Conservation (phyloP, 2,329 filamentous ascomycete species). For the Rhynchosporium agropyri region DNA sequence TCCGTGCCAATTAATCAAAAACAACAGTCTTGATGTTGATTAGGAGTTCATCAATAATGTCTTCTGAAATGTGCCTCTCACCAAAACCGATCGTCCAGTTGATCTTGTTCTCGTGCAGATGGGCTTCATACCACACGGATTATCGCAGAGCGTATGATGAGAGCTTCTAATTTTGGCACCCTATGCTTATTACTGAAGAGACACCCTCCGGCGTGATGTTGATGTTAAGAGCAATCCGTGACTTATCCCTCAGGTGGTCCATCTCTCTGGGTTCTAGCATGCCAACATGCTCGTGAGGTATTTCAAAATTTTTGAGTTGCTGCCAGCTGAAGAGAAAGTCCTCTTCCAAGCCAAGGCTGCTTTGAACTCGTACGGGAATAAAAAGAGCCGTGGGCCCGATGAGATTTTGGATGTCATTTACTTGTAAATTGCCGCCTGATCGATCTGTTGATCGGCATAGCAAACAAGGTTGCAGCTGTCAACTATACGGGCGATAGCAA, state of each 20-base stretch:
- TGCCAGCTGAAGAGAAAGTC: conserved; percentile 5
- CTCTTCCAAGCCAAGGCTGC: conserved; percentile 28
- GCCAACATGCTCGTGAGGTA: conserved; percentile 13
- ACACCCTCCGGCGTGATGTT: conserved; percentile 12
- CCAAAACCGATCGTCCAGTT: conserved; percentile 13
- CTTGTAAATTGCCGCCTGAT: conserved; percentile 45
- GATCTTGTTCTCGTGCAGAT: conserved; percentile 3
- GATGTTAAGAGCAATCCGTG: conserved; percentile 8
- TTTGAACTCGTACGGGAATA: conserved; percentile 45
- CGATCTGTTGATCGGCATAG: conserved; percentile 47
- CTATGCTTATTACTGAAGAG: background rate
- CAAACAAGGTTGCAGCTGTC: conserved; percentile 46
- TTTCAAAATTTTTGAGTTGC: background rate
- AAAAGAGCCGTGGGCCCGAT: conserved; percentile 48
- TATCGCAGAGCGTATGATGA: conserved; percentile 5
- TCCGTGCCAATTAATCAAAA: background rate
- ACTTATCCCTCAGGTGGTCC: conserved; percentile 2
- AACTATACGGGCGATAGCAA: conserved; percentile 45
- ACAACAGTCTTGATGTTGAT: background rate
- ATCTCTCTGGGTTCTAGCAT: conserved; percentile 9
- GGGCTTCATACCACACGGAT: conserved; percentile 13
- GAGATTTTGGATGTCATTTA: conserved; percentile 46
- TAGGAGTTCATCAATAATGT: background rate
- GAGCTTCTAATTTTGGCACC: conserved; percentile 2
- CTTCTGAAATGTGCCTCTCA: background rate